Percentiles rank a stretch among this genome's conserved stretches.
Evolutionary conservation across 257 asterid genomes (phyloP).

Genomic region (Rhazya stricta): DNA sequence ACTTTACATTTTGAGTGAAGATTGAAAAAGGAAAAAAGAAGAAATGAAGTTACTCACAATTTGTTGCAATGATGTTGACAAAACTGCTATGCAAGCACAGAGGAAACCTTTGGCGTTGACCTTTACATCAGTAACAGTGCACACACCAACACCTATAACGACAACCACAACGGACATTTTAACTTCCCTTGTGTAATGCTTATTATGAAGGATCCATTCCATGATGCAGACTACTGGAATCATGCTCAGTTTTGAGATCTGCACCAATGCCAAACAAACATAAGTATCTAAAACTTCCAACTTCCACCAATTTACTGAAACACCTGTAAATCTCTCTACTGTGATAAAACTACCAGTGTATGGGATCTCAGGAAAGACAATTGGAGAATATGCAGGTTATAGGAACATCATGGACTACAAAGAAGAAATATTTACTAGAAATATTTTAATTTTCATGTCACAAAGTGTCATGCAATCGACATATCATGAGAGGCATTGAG

Average conservation of each 20-base stretch:
- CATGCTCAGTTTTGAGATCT: conserved; percentile 98
- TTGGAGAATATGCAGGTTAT: background rate
- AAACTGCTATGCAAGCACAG: conserved; percentile 90
- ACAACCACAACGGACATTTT: conserved; percentile 82
- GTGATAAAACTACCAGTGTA: background rate
- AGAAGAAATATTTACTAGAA: background rate
- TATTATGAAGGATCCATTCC: conserved; percentile 93
- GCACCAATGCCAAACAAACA: conserved; percentile 22
- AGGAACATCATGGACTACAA: background rate
- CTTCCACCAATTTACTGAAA: background rate
- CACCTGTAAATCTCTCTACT: background rate
- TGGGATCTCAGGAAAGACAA: background rate
- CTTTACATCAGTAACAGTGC: conserved; percentile 95
- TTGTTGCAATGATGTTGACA: conserved; percentile 86
- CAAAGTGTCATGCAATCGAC: background rate
- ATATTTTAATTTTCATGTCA: too few species aligned
- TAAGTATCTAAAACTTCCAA: background rate
- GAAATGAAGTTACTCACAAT: conserved; percentile 56
- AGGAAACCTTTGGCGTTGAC: conserved; percentile 80
- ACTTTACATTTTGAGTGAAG: background rate
- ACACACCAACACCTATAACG: conserved; percentile 94
- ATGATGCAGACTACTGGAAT: conserved; percentile 91
- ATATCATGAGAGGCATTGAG: background rate
- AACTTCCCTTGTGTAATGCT: conserved; percentile 75
- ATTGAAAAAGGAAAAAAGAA: background rate